These are phyloP conservation scores for Papiliotrema terrestris DNA, from an alignment of 1,284 basidiomycete genomes.

Conservation along the genomic window DNA sequence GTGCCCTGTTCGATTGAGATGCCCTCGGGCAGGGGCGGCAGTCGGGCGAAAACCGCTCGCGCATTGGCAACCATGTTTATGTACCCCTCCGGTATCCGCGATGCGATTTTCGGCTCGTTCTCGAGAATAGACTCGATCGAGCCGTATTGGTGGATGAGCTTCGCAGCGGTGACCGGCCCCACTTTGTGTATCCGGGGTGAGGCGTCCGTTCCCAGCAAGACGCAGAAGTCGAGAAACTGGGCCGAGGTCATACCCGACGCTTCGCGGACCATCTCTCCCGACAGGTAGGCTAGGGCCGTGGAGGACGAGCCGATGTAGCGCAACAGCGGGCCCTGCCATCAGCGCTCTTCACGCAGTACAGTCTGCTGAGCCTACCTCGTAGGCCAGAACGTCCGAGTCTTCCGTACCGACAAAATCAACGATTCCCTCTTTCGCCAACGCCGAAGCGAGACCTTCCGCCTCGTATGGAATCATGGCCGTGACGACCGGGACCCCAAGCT, in stretches of 20 bases:
- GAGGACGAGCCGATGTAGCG: conserved; percentile 64
- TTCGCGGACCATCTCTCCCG: conserved; percentile 61
- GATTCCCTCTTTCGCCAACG: conserved; percentile 64
- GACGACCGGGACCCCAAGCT: conserved; percentile 74
- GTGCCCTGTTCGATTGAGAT: conserved; percentile 12
- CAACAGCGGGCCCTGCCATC: conserved; percentile 63
- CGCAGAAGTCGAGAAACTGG: conserved; percentile 72
- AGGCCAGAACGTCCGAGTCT: conserved; percentile 59
- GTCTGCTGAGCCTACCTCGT: conserved; percentile 23
- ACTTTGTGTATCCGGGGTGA: conserved; percentile 73
- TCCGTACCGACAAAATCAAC: conserved; percentile 84
- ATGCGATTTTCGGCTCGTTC: conserved; percentile 25
- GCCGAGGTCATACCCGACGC: conserved; percentile 53
- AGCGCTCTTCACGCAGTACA: neutral
- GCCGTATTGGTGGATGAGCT: conserved; percentile 64
- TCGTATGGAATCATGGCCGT: conserved; percentile 66
- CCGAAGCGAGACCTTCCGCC: conserved; percentile 75
- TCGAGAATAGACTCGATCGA: conserved; percentile 69
- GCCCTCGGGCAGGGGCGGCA: conserved; percentile 30
- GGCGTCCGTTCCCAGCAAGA: conserved; percentile 85
- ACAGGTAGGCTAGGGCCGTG: conserved; percentile 61
- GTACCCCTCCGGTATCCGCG: conserved; percentile 25
- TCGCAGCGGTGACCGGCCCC: conserved; percentile 68
- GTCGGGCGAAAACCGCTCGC: conserved; percentile 39
- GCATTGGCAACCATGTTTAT: conserved; percentile 38